Conservation (phyloP, 2,329 filamentous ascomycete species). For the Paecilomyces variotii region DNA sequence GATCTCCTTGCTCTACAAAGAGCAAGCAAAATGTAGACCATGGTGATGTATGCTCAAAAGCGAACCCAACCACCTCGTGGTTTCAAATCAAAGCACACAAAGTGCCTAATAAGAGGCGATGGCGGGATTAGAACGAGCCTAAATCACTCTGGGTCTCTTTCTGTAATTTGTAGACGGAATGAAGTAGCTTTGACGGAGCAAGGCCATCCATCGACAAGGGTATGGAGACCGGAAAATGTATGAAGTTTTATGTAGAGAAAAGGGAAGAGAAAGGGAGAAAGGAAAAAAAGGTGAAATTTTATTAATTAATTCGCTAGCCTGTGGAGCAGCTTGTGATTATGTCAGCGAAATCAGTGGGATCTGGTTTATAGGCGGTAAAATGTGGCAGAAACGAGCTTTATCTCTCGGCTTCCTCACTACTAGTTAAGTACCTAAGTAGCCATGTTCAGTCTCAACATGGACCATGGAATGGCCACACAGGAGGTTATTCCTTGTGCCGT, state of each 20-base stretch:
- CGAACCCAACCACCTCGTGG: constrained; percentile 34
- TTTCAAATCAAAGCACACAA: constrained; percentile 9
- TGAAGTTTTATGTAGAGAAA: neutral
- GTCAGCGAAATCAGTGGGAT: neutral
- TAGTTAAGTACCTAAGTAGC: neutral
- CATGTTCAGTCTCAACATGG: neutral
- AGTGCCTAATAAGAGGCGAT: constrained; percentile 17
- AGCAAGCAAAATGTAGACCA: neutral
- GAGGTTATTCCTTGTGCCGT: neutral
- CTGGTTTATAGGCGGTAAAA: neutral
- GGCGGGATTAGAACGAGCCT: constrained; percentile 38
- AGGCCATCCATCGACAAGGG: constrained; percentile 33
- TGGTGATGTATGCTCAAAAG: constrained; percentile 35
- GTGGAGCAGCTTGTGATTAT: constrained; percentile 6
- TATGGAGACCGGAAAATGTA: constrained; percentile 34
- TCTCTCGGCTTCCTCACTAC: neutral
- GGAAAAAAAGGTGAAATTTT: constrained; percentile 1
- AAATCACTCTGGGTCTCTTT: constrained; percentile 33
- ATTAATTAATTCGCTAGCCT: neutral
- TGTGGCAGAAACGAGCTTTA: neutral
- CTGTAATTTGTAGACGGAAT: constrained; percentile 37
- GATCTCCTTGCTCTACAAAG: neutral
- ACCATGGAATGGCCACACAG: neutral
- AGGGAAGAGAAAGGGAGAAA: constrained; percentile 1
- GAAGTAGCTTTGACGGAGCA: constrained; percentile 7